These are phyloP conservation scores for Tolypocladium ophioglossoides DNA, from an alignment of 2,329 filamentous ascomycete species.

Conservation along the genomic window DNA sequence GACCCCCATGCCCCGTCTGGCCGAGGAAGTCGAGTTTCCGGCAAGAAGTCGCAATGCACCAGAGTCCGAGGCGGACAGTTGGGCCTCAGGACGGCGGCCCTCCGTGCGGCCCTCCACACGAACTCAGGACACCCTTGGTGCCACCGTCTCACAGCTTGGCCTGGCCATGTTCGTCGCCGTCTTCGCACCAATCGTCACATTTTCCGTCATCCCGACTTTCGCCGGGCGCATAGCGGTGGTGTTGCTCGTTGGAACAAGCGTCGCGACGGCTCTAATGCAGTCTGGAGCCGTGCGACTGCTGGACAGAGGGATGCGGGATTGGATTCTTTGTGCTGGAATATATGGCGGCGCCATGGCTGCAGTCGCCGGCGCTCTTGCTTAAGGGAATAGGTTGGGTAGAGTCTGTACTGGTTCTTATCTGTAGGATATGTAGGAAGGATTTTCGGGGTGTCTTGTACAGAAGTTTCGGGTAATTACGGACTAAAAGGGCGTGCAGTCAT, in stretches of 20 bases:
- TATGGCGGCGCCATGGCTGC: slow-evolving; percentile 26
- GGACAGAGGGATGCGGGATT: slow-evolving; percentile 9
- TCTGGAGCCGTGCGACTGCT: slow-evolving; percentile 11
- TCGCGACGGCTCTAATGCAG: slow-evolving; percentile 20
- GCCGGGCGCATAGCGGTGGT: slow-evolving; percentile 47
- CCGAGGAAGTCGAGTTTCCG: slow-evolving; percentile 3
- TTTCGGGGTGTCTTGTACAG: not conserved
- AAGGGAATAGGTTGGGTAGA: not conserved
- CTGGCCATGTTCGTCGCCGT: slow-evolving; percentile 22
- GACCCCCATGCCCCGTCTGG: slow-evolving; percentile 12
- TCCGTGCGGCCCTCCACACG: not conserved
- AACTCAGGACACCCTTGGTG: not conserved
- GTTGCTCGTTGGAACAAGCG: slow-evolving; percentile 37
- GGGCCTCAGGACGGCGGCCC: not conserved
- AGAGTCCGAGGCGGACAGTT: not conserved
- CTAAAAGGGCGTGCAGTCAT: no score
- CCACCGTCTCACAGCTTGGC: slow-evolving; percentile 2
- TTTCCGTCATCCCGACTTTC: slow-evolving; percentile 45
- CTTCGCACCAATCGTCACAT: slow-evolving; percentile 47
- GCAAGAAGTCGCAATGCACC: not conserved
- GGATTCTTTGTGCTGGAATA: slow-evolving; percentile 16
- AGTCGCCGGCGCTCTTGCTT: not conserved
- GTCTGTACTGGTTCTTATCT: not conserved
- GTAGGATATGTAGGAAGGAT: not conserved
- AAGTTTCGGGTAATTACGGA: no score